phyloP scores from a whole-genome alignment of 768 basidiomycete genomes.

The Lepiota venenata region DNA sequence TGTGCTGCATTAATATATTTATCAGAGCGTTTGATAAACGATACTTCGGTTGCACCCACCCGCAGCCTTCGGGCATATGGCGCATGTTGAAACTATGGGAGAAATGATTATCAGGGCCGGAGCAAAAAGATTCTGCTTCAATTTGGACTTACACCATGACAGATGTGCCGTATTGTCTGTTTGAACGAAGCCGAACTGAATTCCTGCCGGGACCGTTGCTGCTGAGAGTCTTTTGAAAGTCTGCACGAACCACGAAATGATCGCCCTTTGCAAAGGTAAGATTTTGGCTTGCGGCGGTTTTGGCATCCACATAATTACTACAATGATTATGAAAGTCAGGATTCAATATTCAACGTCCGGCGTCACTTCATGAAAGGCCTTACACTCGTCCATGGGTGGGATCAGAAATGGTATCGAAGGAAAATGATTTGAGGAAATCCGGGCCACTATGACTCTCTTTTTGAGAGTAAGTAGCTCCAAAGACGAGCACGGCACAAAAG shows the following conservation, averaged over 20 bases:
- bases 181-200: constrained; percentile 53
- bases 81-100: constrained; percentile 28
- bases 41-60: constrained; percentile 23
- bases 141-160: constrained; percentile 45
- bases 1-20: constrained; percentile 18
- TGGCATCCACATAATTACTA: constrained; percentile 43
- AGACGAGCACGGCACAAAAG: constrained; percentile 17
- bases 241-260: constrained; percentile 54
- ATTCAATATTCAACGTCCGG: not conserved
- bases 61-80: constrained; percentile 59
- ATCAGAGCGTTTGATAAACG: too few species aligned
- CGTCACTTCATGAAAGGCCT: not conserved
- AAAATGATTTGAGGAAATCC: constrained; percentile 50
- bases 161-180: constrained; percentile 47
- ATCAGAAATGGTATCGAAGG: constrained; percentile 48
- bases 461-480: constrained; percentile 42
- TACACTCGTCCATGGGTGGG: constrained; percentile 54
- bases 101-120: not conserved
- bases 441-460: constrained; percentile 41
- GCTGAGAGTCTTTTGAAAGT: constrained; percentile 42
- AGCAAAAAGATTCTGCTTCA: too few species aligned
- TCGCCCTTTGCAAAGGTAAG: constrained; percentile 53
- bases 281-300: constrained; percentile 49
- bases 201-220: constrained; percentile 52
- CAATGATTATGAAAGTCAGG: not conserved